A percentile compares a stretch with the other conserved stretches of the same genome.
Conservation (phyloP, 345 rosid species). For the Alliaria petiolata region DNA sequence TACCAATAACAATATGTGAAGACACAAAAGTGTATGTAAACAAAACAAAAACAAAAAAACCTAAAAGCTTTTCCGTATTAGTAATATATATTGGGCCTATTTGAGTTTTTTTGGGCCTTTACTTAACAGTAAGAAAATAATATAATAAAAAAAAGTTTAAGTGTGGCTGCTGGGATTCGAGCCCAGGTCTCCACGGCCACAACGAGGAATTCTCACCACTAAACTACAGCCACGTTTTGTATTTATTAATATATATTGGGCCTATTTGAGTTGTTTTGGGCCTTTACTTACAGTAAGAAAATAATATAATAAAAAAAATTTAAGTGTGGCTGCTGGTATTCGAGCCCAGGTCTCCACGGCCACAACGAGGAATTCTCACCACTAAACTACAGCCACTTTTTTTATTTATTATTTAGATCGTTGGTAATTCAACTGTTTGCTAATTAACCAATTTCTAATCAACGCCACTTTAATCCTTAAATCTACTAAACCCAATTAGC, state of each 20-base stretch:
- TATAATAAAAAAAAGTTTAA: background rate
- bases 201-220: conserved; percentile 79
- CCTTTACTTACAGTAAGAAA: background rate
- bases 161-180: conserved; percentile 86
- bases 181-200: conserved; percentile 92
- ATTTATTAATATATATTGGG: background rate
- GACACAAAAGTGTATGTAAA: background rate
- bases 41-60: background rate
- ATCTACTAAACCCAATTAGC: too few species aligned
- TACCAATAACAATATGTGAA: conserved; percentile 17
- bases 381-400: conserved; percentile 69
- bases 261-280: background rate
- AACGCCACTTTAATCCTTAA: too few species aligned
- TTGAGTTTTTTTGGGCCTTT: background rate
- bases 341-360: conserved; percentile 90
- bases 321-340: conserved; percentile 73
- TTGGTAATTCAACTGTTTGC: too few species aligned
- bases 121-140: background rate
- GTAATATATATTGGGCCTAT: background rate
- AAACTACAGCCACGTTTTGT: conserved; percentile 56
- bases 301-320: background rate
- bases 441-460: too few species aligned
- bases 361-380: conserved; percentile 81
- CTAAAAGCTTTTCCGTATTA: background rate
- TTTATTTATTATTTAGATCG: background rate